These are phyloP conservation scores for Podospora bellae-mahoneyi DNA, from an alignment of 495 filamentous ascomycete genomes.

Conservation along the genomic window DNA sequence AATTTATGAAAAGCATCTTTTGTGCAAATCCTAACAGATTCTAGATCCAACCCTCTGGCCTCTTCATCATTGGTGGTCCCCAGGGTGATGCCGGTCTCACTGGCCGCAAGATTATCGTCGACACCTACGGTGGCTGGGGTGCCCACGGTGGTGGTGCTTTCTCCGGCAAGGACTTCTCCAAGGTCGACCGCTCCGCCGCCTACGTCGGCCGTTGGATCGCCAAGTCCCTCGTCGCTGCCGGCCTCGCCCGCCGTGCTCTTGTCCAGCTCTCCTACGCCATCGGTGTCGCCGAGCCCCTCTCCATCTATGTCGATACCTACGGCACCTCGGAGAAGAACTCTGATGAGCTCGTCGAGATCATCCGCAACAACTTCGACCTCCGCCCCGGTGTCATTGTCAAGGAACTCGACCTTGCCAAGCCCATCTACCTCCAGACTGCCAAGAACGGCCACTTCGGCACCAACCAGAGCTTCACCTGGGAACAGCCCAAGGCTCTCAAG, in stretches of 20 bases:
- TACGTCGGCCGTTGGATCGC: constrained; percentile 98
- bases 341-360: constrained; percentile 85
- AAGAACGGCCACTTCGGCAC: constrained; percentile 98
- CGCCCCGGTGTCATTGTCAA: constrained; percentile 97
- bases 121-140: constrained; percentile 99
- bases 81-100: constrained; percentile 99
- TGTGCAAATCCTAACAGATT: constrained; percentile 26
- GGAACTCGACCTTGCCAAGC: constrained; percentile 90
- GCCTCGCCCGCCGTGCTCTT: constrained; percentile 83
- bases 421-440: constrained; percentile 96
- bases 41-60: constrained; percentile 92
- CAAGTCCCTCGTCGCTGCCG: constrained; percentile 89
- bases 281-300: constrained; percentile 94
- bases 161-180: constrained; percentile 99
- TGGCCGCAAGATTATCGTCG: constrained; percentile 99
- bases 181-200: constrained; percentile 97
- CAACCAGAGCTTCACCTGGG: constrained; percentile 96
- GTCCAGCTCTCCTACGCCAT: constrained; percentile 99
- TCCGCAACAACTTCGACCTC: constrained; percentile 93
- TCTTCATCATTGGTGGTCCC: constrained; percentile 98
- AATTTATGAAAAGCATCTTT: not conserved
- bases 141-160: constrained; percentile 99
- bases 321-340: constrained; percentile 71
- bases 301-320: constrained; percentile 83
- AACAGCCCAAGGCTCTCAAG: constrained; percentile 93